These are phyloP conservation scores for Curvularia hawaiiensis DNA, from an alignment of 2,329 filamentous ascomycete genomes.

Conservation along the genomic window DNA sequence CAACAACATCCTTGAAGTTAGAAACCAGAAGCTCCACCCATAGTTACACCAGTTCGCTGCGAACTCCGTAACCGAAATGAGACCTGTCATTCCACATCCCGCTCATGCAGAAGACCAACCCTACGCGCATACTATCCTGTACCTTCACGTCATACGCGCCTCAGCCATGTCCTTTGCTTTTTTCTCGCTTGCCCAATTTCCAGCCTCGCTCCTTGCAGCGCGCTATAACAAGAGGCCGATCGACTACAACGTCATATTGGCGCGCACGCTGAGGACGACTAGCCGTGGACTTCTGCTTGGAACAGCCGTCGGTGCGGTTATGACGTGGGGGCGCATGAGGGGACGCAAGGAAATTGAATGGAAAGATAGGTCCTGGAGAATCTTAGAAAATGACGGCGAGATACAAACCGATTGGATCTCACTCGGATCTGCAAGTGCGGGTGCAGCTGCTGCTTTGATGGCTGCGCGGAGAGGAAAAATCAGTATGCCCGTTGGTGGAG, in stretches of 20 bases:
- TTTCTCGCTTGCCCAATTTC: constrained; percentile 50
- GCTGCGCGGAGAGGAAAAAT: constrained; percentile 37
- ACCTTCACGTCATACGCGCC: constrained; percentile 63
- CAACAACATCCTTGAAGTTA: not conserved
- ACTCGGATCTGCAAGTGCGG: constrained; percentile 50
- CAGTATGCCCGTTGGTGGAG: constrained; percentile 43
- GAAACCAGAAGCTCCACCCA: not conserved
- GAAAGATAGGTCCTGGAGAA: constrained; percentile 66
- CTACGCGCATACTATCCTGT: constrained; percentile 60
- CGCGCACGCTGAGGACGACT: constrained; percentile 52
- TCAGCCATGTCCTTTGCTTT: constrained; percentile 60
- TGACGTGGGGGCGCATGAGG: constrained; percentile 58
- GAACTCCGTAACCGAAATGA: constrained; percentile 49
- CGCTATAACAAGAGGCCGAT: constrained; percentile 33
- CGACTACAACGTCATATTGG: constrained; percentile 23
- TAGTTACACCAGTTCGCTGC: not conserved
- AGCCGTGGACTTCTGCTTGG: constrained; percentile 55
- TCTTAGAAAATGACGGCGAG: constrained; percentile 62
- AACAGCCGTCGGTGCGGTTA: constrained; percentile 52
- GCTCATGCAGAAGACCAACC: constrained; percentile 68
- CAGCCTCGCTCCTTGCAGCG: constrained; percentile 35
- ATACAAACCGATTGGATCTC: constrained; percentile 63
- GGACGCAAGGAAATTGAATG: constrained; percentile 66
- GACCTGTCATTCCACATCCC: constrained; percentile 60
- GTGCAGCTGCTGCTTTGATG: constrained; percentile 42